phyloP scores from a whole-genome alignment of 441 rosid genomes.

The Arabidopsis hybrid region DNA sequence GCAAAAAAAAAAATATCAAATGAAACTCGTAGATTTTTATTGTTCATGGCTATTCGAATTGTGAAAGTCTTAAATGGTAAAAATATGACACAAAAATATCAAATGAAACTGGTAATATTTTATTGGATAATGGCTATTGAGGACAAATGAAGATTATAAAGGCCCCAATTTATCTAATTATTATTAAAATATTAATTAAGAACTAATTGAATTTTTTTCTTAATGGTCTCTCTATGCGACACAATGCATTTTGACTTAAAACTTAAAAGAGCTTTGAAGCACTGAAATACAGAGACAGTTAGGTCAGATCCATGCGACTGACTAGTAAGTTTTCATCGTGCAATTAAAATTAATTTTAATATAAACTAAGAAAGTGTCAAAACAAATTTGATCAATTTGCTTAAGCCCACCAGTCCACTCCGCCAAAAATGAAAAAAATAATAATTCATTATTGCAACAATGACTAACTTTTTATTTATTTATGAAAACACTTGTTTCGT shows the following conservation, averaged over 20 bases:
- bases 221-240: neutral
- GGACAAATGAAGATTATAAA: too few species aligned
- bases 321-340: slow-evolving; percentile 27
- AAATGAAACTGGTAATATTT: too few species aligned
- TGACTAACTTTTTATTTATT: neutral
- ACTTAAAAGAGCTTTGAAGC: slow-evolving; percentile 19
- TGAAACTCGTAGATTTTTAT: too few species aligned
- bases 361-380: slow-evolving; percentile 21
- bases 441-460: neutral
- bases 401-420: slow-evolving; percentile 7
- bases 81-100: too few species aligned
- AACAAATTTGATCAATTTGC: slow-evolving; percentile 38
- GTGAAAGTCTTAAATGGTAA: too few species aligned
- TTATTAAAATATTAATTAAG: too few species aligned
- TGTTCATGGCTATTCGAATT: too few species aligned
- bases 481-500: slow-evolving; percentile 26
- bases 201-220: too few species aligned
- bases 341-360: slow-evolving; percentile 7
- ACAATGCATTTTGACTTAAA: slow-evolving; percentile 34
- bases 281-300: slow-evolving; percentile 40
- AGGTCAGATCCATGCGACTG: slow-evolving; percentile 48
- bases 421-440: slow-evolving; percentile 7
- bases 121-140: too few species aligned
- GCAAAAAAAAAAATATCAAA: too few species aligned
- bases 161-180: too few species aligned